Percentiles rank a stretch among this genome's conserved stretches.
phyloP scores from a whole-genome alignment of 331 rosid species.

The Malus hybrid region DNA sequence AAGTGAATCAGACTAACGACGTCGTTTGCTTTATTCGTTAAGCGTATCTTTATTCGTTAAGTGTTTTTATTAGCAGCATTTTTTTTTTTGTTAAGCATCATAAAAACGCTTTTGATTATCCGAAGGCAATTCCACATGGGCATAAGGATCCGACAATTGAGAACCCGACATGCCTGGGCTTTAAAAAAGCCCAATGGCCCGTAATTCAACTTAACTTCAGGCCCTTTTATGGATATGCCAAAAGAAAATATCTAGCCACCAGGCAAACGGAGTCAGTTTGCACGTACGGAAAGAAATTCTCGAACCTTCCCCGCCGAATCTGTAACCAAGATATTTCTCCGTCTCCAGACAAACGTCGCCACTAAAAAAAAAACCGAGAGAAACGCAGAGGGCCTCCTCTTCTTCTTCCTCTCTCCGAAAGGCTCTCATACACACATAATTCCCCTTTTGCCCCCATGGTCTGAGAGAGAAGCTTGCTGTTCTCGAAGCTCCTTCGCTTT shows the following conservation, averaged over 20 bases:
- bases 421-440: too few relatives aligned
- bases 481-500: neutral
- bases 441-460: too few relatives aligned
- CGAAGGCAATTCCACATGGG: neutral
- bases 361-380: neutral
- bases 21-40: too few relatives aligned
- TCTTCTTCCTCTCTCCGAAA: neutral
- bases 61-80: too few relatives aligned
- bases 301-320: conserved; percentile 37
- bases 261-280: neutral
- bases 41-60: too few relatives aligned
- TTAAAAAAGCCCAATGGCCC: conserved; percentile 7
- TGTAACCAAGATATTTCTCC: conserved; percentile 21
- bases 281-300: conserved; percentile 13
- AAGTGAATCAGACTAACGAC: too few relatives aligned
- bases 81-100: too few relatives aligned
- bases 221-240: neutral
- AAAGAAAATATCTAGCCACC: conserved; percentile 35
- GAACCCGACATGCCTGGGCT: neutral
- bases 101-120: too few relatives aligned
- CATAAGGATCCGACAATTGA: neutral
- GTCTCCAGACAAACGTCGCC: neutral
- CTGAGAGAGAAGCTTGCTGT: neutral
- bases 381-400: neutral
- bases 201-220: neutral